These are phyloP conservation scores for Malassezia obtusa DNA, from an alignment of 1,284 basidiomycete genomes.

Conservation along the genomic window DNA sequence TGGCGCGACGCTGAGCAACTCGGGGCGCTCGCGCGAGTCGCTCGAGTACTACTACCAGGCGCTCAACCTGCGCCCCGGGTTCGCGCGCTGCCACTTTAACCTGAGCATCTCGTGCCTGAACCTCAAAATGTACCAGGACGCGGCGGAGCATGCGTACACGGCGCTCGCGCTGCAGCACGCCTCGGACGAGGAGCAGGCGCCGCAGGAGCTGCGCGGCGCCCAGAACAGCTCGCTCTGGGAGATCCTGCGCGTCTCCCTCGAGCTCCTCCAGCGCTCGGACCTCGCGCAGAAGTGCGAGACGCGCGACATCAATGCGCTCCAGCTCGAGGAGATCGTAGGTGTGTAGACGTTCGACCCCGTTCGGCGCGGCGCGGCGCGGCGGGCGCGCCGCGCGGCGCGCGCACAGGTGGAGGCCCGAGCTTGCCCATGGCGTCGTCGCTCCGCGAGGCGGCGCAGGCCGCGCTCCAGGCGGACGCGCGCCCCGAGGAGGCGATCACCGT, in stretches of 20 bases:
- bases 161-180: conserved; percentile 40
- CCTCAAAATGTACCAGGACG: conserved; percentile 43
- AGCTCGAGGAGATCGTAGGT: conserved; percentile 27
- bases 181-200: conserved; percentile 19
- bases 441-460: conserved; percentile 16
- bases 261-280: conserved; percentile 39
- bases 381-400: too few species aligned
- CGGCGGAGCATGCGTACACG: conserved; percentile 43
- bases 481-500: conserved; percentile 70
- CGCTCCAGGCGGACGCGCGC: conserved; percentile 30
- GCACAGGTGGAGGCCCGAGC: not conserved
- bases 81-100: conserved; percentile 59
- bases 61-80: conserved; percentile 77
- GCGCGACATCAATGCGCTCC: conserved; percentile 31
- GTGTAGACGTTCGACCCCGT: not conserved
- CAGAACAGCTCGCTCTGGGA: conserved; percentile 39
- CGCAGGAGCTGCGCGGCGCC: conserved; percentile 15
- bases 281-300: conserved; percentile 23
- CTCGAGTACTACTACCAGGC: conserved; percentile 82
- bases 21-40: conserved; percentile 68
- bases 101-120: conserved; percentile 41
- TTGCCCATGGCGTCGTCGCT: conserved; percentile 3
- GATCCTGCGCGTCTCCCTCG: conserved; percentile 40
- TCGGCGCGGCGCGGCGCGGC: not conserved
- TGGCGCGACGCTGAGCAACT: conserved; percentile 87